Conservation (phyloP, 2,329 filamentous ascomycete species). For the Clonostachys solani region DNA sequence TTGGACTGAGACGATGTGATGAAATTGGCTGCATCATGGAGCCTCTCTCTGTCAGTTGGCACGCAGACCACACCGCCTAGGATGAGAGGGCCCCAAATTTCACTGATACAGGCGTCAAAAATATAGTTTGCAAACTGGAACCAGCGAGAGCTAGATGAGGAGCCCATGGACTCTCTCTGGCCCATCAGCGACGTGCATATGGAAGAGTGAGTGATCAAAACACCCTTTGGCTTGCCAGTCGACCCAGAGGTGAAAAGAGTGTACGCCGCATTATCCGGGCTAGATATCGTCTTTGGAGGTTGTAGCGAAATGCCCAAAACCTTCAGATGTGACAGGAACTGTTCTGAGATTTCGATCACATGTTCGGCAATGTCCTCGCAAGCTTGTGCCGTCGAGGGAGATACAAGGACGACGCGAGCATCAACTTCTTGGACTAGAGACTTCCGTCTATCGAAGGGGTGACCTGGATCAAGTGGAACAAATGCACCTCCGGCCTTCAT, state of each 20-base stretch:
- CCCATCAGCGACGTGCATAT: slow-evolving; percentile 7
- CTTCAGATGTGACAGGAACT: background rate
- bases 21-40: slow-evolving; percentile 1
- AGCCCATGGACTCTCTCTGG: background rate
- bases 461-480: slow-evolving; percentile 16
- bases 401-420: slow-evolving; percentile 4
- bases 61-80: slow-evolving; percentile 4
- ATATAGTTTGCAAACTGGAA: slow-evolving; percentile 18
- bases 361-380: background rate
- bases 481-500: slow-evolving; percentile 20
- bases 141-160: background rate
- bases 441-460: slow-evolving; percentile 3
- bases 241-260: slow-evolving; percentile 1
- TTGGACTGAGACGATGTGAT: slow-evolving; percentile 1
- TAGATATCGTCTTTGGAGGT: background rate
- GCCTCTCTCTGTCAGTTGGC: slow-evolving; percentile 3
- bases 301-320: background rate
- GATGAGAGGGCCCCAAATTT: slow-evolving; percentile 4
- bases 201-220: slow-evolving; percentile 10
- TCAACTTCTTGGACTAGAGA: slow-evolving; percentile 4
- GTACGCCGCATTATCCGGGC: background rate
- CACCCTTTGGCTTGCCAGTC: slow-evolving; percentile 14
- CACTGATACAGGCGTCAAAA: slow-evolving; percentile 5
- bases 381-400: slow-evolving; percentile 11
- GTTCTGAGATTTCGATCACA: background rate